These are phyloP conservation scores for Epichloe gansuensis DNA, from an alignment of 2,329 filamentous ascomycete genomes.

Conservation along the genomic window DNA sequence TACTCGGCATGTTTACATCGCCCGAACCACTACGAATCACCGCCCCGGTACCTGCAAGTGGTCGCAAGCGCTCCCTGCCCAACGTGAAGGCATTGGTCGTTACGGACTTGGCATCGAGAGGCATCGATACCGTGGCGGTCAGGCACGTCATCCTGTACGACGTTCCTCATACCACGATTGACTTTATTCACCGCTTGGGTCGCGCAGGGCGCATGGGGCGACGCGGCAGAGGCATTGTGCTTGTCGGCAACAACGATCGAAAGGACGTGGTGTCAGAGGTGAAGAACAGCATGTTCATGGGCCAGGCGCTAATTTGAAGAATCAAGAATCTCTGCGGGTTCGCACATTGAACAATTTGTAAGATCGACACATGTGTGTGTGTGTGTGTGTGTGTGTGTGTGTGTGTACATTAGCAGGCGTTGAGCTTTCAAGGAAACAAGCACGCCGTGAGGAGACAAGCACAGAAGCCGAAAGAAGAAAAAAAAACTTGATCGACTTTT, in stretches of 20 bases:
- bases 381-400: neutral
- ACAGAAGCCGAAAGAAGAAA: no score
- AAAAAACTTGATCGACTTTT: no score
- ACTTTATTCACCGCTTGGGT: constrained; percentile 93
- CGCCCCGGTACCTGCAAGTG: constrained; percentile 13
- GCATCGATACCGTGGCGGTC: constrained; percentile 87
- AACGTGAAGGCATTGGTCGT: constrained; percentile 89
- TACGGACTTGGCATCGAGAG: constrained; percentile 81
- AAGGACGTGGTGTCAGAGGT: constrained; percentile 88
- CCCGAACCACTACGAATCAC: constrained; percentile 26
- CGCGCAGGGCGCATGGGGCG: constrained; percentile 86
- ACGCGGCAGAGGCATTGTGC: constrained; percentile 74
- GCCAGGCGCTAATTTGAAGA: constrained; percentile 57
- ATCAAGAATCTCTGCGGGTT: neutral
- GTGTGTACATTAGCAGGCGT: constrained; percentile 4
- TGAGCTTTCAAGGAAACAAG: neutral
- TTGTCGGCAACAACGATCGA: constrained; percentile 80
- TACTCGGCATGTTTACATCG: constrained; percentile 61
- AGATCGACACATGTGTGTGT: neutral
- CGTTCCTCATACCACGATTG: constrained; percentile 94
- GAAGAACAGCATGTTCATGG: constrained; percentile 75
- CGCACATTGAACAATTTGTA: constrained; percentile 34
- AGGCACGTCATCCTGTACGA: constrained; percentile 89
- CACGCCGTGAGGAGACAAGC: neutral
- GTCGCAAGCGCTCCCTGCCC: constrained; percentile 39